Evolutionary conservation across 768 basidiomycete genomes (phyloP).

Genomic region (Xerocomellus dryophilus): DNA sequence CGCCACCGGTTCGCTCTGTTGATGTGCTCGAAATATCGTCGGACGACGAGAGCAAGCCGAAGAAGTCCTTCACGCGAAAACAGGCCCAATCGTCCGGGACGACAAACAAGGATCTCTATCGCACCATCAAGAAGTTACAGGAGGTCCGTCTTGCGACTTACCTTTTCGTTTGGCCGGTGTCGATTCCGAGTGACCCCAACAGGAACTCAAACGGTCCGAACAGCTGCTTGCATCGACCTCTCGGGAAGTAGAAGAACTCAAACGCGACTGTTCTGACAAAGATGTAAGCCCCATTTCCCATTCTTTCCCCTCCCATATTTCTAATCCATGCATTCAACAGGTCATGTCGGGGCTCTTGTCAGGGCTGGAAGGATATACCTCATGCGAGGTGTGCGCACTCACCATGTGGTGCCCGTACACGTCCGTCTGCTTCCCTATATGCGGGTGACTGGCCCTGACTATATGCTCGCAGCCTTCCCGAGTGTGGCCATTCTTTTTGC

Average conservation of each 20-base stretch:
- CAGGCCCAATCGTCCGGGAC: slow-evolving; percentile 16
- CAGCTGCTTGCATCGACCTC: slow-evolving; percentile 7
- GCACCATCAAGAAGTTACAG: slow-evolving; percentile 42
- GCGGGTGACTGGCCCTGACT: background rate
- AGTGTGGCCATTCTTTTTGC: slow-evolving; percentile 74
- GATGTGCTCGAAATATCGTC: slow-evolving; percentile 59
- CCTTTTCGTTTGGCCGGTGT: background rate
- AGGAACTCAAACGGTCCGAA: slow-evolving; percentile 22
- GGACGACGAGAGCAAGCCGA: slow-evolving; percentile 43
- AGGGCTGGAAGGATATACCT: slow-evolving; percentile 50
- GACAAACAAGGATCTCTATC: slow-evolving; percentile 29
- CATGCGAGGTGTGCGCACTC: slow-evolving; percentile 62
- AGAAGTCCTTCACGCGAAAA: slow-evolving; percentile 11
- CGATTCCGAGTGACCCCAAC: background rate
- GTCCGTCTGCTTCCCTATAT: slow-evolving; percentile 38
- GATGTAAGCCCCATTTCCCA: slow-evolving; percentile 1
- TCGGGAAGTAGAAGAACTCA: slow-evolving; percentile 23
- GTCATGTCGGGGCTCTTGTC: slow-evolving; percentile 39
- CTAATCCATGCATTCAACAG: slow-evolving; percentile 26
- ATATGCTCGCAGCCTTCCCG: slow-evolving; percentile 44
- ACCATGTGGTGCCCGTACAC: slow-evolving; percentile 67
- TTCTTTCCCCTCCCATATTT: background rate
- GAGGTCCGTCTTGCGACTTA: slow-evolving; percentile 34
- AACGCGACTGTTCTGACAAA: slow-evolving; percentile 7
- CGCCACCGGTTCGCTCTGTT: slow-evolving; percentile 9